Evolutionary conservation across 2,329 filamentous ascomycete genomes (phyloP), one percentile per base, ranked within the genome.

Genomic region (Claviceps africana): DNA sequence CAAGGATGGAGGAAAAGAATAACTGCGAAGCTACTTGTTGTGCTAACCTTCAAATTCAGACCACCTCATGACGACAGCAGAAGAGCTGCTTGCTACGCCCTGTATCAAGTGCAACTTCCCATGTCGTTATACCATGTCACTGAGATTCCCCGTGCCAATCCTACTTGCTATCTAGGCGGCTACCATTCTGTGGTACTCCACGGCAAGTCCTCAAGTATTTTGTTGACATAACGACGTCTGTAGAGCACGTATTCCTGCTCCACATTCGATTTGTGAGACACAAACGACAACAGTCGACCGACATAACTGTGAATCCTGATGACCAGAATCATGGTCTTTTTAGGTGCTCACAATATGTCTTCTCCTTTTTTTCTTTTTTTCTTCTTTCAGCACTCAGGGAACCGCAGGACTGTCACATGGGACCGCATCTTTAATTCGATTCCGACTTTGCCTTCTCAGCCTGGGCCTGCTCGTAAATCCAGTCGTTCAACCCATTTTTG

Each of bases 401-500:
- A 33, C 10, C 28, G 19, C 4, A 33, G 13, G 10, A 8, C 11
- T 17, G 17, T 37, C 15, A 21, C 9, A 48, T 40, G 10, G 9
- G 17, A n/a, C 11, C 2, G 21, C 21, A n/a, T 44, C 3, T 37
- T 22, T 57, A 59, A 48, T 52, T 58, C 2, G 54, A 53, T 25
- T 47, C 52, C 3, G 56, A 54, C 33, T 47, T 53, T 33, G 58
- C 52, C 66, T 77, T 78, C 59, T 78, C 73, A 52, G 77, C 75
- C 62, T 91, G 82, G 1, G 83, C 80, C 66, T 87, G 78, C 71
- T 97, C 90, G 68, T 91, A 93, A 56, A 98, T 82, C 93, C 93
- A 98, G 69, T 98, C 93, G 64, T 98, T 98, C 54, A 97, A 71
- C 30, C 91, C 91, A 51, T 79, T 79, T 55, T 84, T 84, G 71